Conservation (phyloP, 164 flowering plant genomes). For the Saururus chinensis region DNA sequence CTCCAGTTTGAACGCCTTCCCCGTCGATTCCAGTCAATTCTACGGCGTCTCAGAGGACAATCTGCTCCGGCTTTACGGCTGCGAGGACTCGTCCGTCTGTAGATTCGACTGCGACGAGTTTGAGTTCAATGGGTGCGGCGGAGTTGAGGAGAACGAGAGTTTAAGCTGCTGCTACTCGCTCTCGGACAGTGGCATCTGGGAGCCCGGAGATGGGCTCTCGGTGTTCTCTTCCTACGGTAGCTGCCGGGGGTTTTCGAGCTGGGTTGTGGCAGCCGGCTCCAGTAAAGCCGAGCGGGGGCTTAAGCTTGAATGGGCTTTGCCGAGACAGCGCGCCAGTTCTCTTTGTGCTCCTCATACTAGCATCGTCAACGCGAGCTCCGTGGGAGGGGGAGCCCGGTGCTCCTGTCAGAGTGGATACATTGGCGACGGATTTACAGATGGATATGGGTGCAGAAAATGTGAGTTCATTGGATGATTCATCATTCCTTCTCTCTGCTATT, state of each 20-base stretch:
- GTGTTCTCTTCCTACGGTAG: constrained; percentile 36
- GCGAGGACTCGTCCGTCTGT: constrained; percentile 71
- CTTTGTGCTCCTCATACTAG: constrained; percentile 42
- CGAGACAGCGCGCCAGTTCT: constrained; percentile 24
- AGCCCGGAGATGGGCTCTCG: constrained; percentile 37
- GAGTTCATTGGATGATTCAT: constrained; percentile 15
- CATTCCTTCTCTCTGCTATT: neutral
- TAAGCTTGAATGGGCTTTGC: constrained; percentile 75
- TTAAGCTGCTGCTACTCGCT: constrained; percentile 65
- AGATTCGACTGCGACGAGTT: constrained; percentile 37
- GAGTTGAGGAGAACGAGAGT: constrained; percentile 14
- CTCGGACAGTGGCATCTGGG: constrained; percentile 46
- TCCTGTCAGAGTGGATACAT: constrained; percentile 43
- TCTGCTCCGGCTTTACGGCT: constrained; percentile 53
- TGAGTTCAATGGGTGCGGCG: constrained; percentile 27
- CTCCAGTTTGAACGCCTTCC: constrained; percentile 41
- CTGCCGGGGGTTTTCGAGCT: constrained; percentile 69
- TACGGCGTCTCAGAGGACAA: constrained; percentile 54
- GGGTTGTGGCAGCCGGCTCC: constrained; percentile 31
- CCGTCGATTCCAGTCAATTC: constrained; percentile 21
- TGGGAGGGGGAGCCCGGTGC: constrained; percentile 53
- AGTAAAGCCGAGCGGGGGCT: constrained; percentile 44
- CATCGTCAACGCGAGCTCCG: constrained; percentile 40
- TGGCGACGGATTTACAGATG: constrained; percentile 61
- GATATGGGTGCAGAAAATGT: constrained; percentile 66